phyloP scores from a whole-genome alignment of 176 grass and related monocot species.

The Oryza meyeriana region DNA sequence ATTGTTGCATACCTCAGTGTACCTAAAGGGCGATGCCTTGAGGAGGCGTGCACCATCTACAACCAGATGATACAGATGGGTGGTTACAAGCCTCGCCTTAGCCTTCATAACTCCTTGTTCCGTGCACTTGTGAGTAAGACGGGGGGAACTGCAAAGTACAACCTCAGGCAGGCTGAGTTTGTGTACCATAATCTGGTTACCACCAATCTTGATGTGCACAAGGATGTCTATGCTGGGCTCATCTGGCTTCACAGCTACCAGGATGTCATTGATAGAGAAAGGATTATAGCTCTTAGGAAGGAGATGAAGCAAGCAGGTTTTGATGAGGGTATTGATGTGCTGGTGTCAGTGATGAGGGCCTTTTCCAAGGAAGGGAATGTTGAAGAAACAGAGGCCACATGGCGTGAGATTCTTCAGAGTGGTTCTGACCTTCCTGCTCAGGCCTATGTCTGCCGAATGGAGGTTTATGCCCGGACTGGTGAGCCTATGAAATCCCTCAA shows the following conservation, averaged over 20 bases:
- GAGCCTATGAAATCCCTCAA: slow-evolving; percentile 84
- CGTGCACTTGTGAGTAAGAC: slow-evolving; percentile 67
- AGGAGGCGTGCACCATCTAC: slow-evolving; percentile 84
- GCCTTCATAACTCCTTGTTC: slow-evolving; percentile 88
- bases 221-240: slow-evolving; percentile 78
- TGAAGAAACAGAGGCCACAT: slow-evolving; percentile 72
- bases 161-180: slow-evolving; percentile 89
- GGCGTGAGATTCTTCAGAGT: slow-evolving; percentile 59
- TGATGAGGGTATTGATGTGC: slow-evolving; percentile 72
- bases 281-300: slow-evolving; percentile 65
- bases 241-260: slow-evolving; percentile 99
- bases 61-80: slow-evolving; percentile 96
- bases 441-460: slow-evolving; percentile 90
- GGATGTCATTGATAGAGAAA: slow-evolving; percentile 75
- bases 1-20: slow-evolving; percentile 77
- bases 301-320: slow-evolving; percentile 64
- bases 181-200: slow-evolving; percentile 85
- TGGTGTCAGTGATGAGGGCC: slow-evolving; percentile 86
- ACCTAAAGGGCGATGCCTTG: slow-evolving; percentile 46
- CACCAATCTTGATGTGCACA: slow-evolving; percentile 56
- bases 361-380: slow-evolving; percentile 85
- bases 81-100: slow-evolving; percentile 74
- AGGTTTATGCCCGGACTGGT: slow-evolving; percentile 53
- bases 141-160: slow-evolving; percentile 68
- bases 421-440: slow-evolving; percentile 62